These are phyloP conservation scores for Kodamaea hsintzibuensis DNA, from an alignment of 805 yeast species.

Conservation along the genomic window DNA sequence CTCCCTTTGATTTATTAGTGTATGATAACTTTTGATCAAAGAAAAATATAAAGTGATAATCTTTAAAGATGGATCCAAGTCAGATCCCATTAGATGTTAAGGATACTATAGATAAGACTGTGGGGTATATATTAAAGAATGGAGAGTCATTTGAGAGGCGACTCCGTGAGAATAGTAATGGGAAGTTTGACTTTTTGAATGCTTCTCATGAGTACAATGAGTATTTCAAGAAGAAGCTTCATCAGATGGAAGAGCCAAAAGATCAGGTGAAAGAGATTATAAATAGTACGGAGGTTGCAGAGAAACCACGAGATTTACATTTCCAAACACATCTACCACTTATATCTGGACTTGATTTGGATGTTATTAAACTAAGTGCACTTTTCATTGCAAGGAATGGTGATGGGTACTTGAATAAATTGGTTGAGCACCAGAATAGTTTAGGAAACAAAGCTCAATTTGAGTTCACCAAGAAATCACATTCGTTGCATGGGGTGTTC, in stretches of 20 bases:
- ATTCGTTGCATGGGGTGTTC: constrained; percentile 61
- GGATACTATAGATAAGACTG: constrained; percentile 68
- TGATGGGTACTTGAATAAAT: constrained; percentile 30
- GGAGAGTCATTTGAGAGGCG: constrained; percentile 67
- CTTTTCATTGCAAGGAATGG: constrained; percentile 65
- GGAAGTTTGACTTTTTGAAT: constrained; percentile 65
- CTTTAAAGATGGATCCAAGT: not conserved
- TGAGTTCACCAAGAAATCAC: constrained; percentile 61
- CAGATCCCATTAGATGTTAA: constrained; percentile 9
- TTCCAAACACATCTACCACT: constrained; percentile 25
- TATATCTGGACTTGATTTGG: constrained; percentile 63
- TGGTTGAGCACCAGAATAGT: constrained; percentile 39
- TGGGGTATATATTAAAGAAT: constrained; percentile 64
- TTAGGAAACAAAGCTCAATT: constrained; percentile 53
- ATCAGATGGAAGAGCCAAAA: not conserved
- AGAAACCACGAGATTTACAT: constrained; percentile 2
- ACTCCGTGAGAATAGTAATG: constrained; percentile 47
- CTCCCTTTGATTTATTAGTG: not conserved
- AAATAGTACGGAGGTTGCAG: not conserved
- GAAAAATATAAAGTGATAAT: not conserved
- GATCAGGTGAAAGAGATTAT: not conserved
- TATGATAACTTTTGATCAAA: not conserved
- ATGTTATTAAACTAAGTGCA: constrained; percentile 72
- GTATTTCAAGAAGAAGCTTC: constrained; percentile 55
- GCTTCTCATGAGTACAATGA: constrained; percentile 54